phyloP scores from a whole-genome alignment of 2,329 filamentous ascomycete species.

The Xylaria sp. region DNA sequence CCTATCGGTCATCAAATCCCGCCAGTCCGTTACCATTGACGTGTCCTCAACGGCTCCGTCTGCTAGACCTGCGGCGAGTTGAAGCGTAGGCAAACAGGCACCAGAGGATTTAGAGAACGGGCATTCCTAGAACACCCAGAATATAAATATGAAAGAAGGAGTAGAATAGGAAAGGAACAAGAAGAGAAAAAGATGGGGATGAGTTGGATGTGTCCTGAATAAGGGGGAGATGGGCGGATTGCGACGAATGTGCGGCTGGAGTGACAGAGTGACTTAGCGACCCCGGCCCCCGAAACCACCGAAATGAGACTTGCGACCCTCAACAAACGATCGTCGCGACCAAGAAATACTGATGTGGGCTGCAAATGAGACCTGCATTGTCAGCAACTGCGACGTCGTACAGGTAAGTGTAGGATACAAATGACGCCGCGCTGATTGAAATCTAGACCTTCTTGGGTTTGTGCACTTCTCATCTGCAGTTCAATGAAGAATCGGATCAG shows the following conservation, averaged over 20 bases:
- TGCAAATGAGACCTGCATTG: constrained; percentile 36
- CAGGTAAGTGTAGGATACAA: neutral
- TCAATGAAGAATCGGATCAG: neutral
- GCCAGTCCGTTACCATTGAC: constrained; percentile 25
- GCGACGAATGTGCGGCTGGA: constrained; percentile 40
- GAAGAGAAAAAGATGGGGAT: neutral
- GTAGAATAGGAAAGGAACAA: neutral
- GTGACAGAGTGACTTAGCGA: constrained; percentile 29
- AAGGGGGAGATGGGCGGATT: constrained; percentile 33
- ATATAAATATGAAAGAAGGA: neutral
- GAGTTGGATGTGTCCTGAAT: neutral
- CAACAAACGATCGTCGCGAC: constrained; percentile 45
- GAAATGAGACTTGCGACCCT: constrained; percentile 49
- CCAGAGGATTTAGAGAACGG: neutral
- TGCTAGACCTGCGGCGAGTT: neutral
- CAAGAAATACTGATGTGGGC: constrained; percentile 34
- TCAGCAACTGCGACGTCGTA: constrained; percentile 40
- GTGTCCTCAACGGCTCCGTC: constrained; percentile 20
- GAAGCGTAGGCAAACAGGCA: neutral
- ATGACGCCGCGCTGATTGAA: constrained; percentile 23
- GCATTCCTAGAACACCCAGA: neutral
- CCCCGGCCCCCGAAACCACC: constrained; percentile 47
- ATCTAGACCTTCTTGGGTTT: neutral
- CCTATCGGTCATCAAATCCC: constrained; percentile 4
- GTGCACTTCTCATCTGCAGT: neutral